These are phyloP conservation scores for Prosopis cineraria DNA, from an alignment of 306 rosid genomes.

Conservation along the genomic window DNA sequence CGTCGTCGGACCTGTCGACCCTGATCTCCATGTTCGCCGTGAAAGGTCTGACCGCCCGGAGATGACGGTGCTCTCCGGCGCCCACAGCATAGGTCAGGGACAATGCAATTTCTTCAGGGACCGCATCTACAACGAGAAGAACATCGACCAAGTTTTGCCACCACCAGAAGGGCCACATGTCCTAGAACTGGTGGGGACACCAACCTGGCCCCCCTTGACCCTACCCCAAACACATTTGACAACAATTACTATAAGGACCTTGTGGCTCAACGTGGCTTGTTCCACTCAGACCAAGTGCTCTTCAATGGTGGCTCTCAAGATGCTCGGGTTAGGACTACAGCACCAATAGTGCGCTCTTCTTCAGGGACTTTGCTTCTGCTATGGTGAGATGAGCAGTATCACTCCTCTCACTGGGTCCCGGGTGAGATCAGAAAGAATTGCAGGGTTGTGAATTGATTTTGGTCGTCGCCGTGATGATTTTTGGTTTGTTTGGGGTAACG, in stretches of 20 bases:
- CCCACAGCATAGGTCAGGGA: slow-evolving; percentile 61
- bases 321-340: slow-evolving; percentile 59
- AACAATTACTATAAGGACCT: slow-evolving; percentile 60
- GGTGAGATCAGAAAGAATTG: slow-evolving; percentile 77
- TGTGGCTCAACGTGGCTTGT: slow-evolving; percentile 57
- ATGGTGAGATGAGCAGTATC: slow-evolving; percentile 69
- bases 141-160: slow-evolving; percentile 62
- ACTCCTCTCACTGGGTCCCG: slow-evolving; percentile 62
- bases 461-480: too few relatives aligned
- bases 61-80: slow-evolving; percentile 72
- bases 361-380: slow-evolving; percentile 63
- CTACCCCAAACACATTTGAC: slow-evolving; percentile 46
- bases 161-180: slow-evolving; percentile 44
- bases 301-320: slow-evolving; percentile 62
- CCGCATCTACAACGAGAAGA: slow-evolving; percentile 72
- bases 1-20: slow-evolving; percentile 47
- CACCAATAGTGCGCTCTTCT: slow-evolving; percentile 31
- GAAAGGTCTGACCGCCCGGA: slow-evolving; percentile 57
- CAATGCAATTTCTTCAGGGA: slow-evolving; percentile 53
- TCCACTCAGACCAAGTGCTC: slow-evolving; percentile 77
- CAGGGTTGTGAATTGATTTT: slow-evolving; percentile 57
- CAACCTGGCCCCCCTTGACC: slow-evolving; percentile 68
- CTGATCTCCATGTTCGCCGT: slow-evolving; percentile 47
- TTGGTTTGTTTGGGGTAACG: too few relatives aligned
- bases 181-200: slow-evolving; percentile 55